Base-by-base conservation (phyloP, 2,329 filamentous ascomycete species). In the Neofusicoccum umdonicola region DNA sequence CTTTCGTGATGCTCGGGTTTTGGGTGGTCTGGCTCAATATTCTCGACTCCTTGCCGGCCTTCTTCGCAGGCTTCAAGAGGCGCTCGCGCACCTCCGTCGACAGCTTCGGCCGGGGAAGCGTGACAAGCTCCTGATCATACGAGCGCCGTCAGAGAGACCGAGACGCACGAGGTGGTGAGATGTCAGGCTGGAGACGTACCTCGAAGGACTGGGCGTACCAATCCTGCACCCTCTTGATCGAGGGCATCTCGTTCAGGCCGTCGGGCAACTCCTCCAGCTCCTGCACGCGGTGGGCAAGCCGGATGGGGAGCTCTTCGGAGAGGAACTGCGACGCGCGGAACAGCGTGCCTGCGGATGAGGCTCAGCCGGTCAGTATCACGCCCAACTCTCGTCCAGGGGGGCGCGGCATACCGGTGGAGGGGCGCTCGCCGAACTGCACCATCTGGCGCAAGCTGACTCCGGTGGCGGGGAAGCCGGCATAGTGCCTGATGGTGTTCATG, bases 151-250 rank as follows among this genome's bases (percentile, higher is more conserved):
- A 74, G 72, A 76, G 37, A 6, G 42, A 6, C 42, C 42, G 42
- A 47, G 15, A 51, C 15, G 8, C 7, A 74, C 77, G 47, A 8
- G 34, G 34, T 37, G 3, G 13, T 70, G 74, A 47, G 45, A 35
- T 11, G 12, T n/a, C 6, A 37, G 17, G n/a, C 34, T 8, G n/a
- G 34, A 13, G 52, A 76, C 85, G 71, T 86, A 97, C 93, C 88
- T 99, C 95, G 74, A 99, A 99, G 60, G 95, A 99, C 82, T 99
- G 95, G 68, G 94, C 95, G 78, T 99, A 99, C 95, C 95, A 99
- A 74, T 98, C 93, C 77, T 93, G 90, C 70, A 99, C 95, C 74
- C 90, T 92, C 77, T 90, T 89, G 70, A 99, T 97, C 11, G 95
- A 98, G 44, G 93, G 92, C 95, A 99, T 98, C 71, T 98, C 93